Conservation (phyloP, 1,284 basidiomycete genomes). For the Coniferiporia sulphurascens region DNA sequence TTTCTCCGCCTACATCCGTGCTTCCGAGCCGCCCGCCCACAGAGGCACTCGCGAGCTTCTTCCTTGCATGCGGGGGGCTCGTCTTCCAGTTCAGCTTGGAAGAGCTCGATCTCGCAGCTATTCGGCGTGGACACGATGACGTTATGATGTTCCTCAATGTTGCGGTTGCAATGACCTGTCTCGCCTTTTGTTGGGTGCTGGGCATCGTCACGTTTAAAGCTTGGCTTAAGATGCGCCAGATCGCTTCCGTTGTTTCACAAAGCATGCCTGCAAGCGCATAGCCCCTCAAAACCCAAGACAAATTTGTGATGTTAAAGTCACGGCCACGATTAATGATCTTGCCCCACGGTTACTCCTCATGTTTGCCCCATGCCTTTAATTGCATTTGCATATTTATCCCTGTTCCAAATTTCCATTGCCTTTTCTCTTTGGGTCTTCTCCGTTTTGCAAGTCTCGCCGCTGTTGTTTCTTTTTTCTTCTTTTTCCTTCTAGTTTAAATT, state of each 20-base stretch:
- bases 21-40: slow-evolving; percentile 93
- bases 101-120: slow-evolving; percentile 86
- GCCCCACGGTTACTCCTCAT: neutral
- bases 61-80: slow-evolving; percentile 83
- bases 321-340: neutral
- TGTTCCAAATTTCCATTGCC: neutral
- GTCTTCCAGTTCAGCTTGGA: slow-evolving; percentile 92
- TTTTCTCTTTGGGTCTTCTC: neutral
- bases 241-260: neutral
- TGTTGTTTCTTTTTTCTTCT: neutral
- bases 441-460: neutral
- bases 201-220: slow-evolving; percentile 73
- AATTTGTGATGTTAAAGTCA: neutral
- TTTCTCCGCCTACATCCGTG: slow-evolving; percentile 69
- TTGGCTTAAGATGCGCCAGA: slow-evolving; percentile 55
- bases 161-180: slow-evolving; percentile 76
- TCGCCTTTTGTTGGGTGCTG: slow-evolving; percentile 79
- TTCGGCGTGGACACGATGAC: slow-evolving; percentile 85
- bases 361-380: neutral
- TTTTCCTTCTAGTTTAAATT: no score
- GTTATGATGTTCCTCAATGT: slow-evolving; percentile 84
- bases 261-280: neutral
- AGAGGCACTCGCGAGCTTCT: slow-evolving; percentile 86
- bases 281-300: neutral
- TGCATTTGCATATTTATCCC: neutral